Conservation (phyloP, 169 alveolate genomes). For the Cryptosporidium ubiquitum region DNA sequence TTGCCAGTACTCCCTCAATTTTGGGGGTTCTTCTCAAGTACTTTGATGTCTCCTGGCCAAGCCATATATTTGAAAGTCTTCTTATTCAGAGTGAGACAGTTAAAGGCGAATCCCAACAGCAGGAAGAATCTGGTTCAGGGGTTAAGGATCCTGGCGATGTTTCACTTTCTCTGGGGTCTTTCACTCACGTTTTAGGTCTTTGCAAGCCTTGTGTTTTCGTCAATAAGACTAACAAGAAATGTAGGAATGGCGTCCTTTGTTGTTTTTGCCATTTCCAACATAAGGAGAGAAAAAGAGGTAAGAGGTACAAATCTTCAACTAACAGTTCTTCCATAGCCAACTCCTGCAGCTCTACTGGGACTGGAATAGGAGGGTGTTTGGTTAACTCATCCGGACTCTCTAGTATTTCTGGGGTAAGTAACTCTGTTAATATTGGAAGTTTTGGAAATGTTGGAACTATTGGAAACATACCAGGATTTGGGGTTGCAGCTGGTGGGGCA, state of each 20-base stretch:
- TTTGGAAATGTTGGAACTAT: neutral
- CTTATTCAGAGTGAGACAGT: conserved; percentile 17
- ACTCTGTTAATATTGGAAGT: neutral
- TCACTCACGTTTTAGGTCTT: conserved; percentile 79
- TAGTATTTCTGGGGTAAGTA: neutral
- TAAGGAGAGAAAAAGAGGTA: conserved; percentile 74
- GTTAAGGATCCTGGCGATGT: conserved; percentile 8
- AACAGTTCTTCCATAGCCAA: neutral
- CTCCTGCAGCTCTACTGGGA: neutral
- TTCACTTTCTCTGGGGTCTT: conserved; percentile 77
- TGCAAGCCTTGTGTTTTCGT: conserved; percentile 86
- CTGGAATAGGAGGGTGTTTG: neutral
- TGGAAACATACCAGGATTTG: neutral
- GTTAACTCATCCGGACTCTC: neutral
- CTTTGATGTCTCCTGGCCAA: conserved; percentile 55
- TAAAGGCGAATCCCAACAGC: neutral
- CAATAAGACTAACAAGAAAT: conserved; percentile 80
- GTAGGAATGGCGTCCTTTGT: conserved; percentile 79
- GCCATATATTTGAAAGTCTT: conserved; percentile 2
- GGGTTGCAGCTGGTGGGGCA: neutral
- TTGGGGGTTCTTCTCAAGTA: conserved; percentile 45
- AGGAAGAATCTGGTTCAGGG: neutral
- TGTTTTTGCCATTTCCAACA: conserved; percentile 82
- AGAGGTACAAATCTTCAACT: conserved; percentile 18
- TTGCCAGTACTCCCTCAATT: conserved; percentile 68